phyloP scores from a whole-genome alignment of 257 asterid species.

The Ophiorrhiza pumila region DNA sequence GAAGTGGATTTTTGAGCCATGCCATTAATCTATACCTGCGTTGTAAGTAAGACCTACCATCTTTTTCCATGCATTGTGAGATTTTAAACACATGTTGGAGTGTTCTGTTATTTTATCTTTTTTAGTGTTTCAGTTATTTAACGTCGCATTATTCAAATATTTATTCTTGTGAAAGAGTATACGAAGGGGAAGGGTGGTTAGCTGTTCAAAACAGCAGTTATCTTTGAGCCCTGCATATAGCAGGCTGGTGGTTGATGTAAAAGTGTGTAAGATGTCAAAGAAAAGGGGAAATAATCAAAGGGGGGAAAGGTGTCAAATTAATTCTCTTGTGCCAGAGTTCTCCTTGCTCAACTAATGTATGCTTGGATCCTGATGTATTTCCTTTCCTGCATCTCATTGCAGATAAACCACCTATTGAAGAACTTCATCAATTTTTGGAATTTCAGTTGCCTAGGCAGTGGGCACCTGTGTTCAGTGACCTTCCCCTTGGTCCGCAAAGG shows the following conservation, averaged over 20 bases:
- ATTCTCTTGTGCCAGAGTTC: neutral
- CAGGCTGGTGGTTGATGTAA: conserved; percentile 3
- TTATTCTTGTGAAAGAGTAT: neutral
- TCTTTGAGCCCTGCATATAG: neutral
- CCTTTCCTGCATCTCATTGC: conserved; percentile 24
- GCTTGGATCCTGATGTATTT: conserved; percentile 3
- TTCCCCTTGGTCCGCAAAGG: conserved; percentile 96
- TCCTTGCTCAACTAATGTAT: neutral
- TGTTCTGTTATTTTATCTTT: neutral
- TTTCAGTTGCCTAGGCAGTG: conserved; percentile 98
- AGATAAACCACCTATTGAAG: conserved; percentile 99
- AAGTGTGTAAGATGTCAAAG: conserved; percentile 1
- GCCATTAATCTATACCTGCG: conserved; percentile 95
- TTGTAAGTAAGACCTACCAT: conserved; percentile 54
- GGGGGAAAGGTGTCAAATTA: neutral
- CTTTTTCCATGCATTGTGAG: neutral
- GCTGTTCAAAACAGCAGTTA: neutral
- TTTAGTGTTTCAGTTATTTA: neutral
- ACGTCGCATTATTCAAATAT: neutral
- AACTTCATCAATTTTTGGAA: conserved; percentile 96
- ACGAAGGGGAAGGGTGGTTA: neutral
- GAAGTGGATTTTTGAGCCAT: conserved; percentile 96
- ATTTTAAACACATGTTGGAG: neutral
- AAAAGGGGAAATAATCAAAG: neutral
- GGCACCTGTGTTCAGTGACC: conserved; percentile 96